These are phyloP conservation scores for Flueggea neowawraea DNA, from an alignment of 441 rosid genomes.

Conservation along the genomic window DNA sequence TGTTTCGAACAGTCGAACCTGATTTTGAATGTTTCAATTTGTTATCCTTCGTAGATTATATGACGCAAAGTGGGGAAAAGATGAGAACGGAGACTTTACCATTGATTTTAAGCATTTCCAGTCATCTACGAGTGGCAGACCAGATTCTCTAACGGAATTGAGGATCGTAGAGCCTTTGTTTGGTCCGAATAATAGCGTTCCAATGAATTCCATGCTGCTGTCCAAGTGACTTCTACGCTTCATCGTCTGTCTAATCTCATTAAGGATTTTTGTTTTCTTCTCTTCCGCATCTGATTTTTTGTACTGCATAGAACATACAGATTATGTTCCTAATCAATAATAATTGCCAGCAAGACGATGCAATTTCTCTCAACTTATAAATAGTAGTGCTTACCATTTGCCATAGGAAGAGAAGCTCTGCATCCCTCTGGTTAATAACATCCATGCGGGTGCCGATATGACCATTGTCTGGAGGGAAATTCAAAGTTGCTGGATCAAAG, in stretches of 20 bases:
- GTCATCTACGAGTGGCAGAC: constrained; percentile 66
- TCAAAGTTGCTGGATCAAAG: constrained; percentile 52
- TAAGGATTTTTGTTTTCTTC: constrained; percentile 41
- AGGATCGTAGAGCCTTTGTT: constrained; percentile 31
- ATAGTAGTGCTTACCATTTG: constrained; percentile 36
- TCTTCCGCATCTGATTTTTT: constrained; percentile 36
- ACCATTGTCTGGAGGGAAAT: constrained; percentile 41
- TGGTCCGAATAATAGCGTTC: constrained; percentile 57
- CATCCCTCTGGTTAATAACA: constrained; percentile 82
- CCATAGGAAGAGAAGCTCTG: constrained; percentile 86
- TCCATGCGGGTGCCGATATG: constrained; percentile 21
- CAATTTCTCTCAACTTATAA: background rate
- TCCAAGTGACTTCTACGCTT: constrained; percentile 64
- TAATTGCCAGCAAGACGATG: too few species aligned
- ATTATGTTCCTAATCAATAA: background rate
- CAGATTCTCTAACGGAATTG: constrained; percentile 35
- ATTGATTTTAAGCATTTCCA: constrained; percentile 83
- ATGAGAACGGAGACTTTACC: constrained; percentile 28
- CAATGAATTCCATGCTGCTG: constrained; percentile 60
- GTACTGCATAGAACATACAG: constrained; percentile 36
- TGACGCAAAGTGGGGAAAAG: too few species aligned
- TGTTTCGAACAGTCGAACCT: constrained; percentile 74
- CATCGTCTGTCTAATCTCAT: constrained; percentile 41
- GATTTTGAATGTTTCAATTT: background rate
- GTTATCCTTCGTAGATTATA: background rate